Conservation (phyloP, 768 basidiomycete species). For the Artomyces pyxidatus region DNA sequence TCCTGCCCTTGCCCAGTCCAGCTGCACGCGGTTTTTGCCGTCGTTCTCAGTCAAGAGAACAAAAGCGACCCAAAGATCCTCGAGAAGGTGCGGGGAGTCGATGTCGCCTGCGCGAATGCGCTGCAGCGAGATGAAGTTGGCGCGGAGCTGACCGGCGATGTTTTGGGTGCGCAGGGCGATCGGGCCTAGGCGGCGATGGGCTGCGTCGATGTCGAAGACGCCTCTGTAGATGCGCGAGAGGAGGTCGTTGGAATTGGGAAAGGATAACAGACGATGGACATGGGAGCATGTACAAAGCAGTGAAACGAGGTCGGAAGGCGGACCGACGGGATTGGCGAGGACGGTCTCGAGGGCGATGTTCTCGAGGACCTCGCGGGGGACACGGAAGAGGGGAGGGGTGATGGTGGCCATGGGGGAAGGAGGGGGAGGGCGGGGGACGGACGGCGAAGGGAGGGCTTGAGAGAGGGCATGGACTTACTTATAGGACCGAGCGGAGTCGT, state of each 20-base stretch:
- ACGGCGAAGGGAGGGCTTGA: slow-evolving; percentile 5
- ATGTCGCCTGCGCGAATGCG: slow-evolving; percentile 27
- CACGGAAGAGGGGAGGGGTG: slow-evolving; percentile 6
- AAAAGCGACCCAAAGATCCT: slow-evolving; percentile 41
- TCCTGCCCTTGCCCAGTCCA: slow-evolving; percentile 42
- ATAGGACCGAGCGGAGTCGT: slow-evolving; percentile 4
- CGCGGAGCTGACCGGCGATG: slow-evolving; percentile 33
- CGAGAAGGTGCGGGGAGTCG: slow-evolving; percentile 16
- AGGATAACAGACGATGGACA: slow-evolving; percentile 30
- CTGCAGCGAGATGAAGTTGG: slow-evolving; percentile 26
- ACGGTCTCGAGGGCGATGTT: slow-evolving; percentile 43
- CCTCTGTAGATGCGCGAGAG: slow-evolving; percentile 44
- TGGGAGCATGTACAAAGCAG: slow-evolving; percentile 37
- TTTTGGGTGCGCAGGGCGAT: slow-evolving; percentile 28
- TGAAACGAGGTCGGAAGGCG: slow-evolving; percentile 38
- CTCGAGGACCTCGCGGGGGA: slow-evolving; percentile 42
- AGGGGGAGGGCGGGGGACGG: neutral
- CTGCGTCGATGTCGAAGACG: slow-evolving; percentile 50
- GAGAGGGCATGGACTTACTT: slow-evolving; percentile 8
- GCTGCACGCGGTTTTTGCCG: slow-evolving; percentile 52
- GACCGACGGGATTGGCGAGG: slow-evolving; percentile 32
- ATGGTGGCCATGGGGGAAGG: neutral
- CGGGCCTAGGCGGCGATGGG: slow-evolving; percentile 41
- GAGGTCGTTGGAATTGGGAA: slow-evolving; percentile 29
- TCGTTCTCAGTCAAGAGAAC: slow-evolving; percentile 62